Evolutionary conservation across 352 stramenopile genomes (phyloP).

Genomic region (Pythium rhizo-oryzae): DNA sequence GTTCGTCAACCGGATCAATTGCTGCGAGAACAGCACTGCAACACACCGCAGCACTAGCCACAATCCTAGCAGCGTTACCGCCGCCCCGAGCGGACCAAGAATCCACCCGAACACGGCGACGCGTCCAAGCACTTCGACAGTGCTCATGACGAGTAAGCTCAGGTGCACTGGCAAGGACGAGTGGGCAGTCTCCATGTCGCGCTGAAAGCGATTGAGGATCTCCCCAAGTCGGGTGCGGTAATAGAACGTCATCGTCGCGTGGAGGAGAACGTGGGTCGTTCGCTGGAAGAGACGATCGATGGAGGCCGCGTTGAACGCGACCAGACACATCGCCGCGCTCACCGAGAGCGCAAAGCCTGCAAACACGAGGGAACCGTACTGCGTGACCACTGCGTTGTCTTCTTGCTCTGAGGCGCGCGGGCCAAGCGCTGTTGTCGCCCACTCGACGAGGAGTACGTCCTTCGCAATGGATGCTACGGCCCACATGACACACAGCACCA

Average conservation of each 20-base stretch:
- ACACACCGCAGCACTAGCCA: background rate
- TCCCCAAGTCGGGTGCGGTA: constrained; percentile 86
- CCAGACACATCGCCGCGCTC: no score
- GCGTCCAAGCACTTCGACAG: background rate
- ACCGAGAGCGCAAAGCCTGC: no score
- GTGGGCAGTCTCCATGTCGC: no score
- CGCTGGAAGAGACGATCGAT: constrained; percentile 71
- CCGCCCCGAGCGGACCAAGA: background rate
- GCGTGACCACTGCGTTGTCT: no score
- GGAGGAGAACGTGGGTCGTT: constrained; percentile 52
- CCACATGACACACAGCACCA: no score
- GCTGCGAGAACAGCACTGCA: background rate
- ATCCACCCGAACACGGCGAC: background rate
- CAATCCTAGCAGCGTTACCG: background rate
- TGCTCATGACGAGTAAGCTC: background rate
- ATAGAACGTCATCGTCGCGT: constrained; percentile 41
- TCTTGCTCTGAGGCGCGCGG: no score
- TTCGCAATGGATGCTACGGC: no score
- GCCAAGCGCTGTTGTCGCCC: no score
- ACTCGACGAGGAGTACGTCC: no score
- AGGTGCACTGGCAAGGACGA: constrained; percentile 24
- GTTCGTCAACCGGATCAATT: background rate
- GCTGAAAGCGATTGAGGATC: constrained; percentile 90
- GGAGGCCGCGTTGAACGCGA: background rate
- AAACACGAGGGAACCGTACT: no score